These are phyloP conservation scores for Triticum dicoccoides DNA, from an alignment of 176 grass and related monocot genomes.

Conservation along the genomic window DNA sequence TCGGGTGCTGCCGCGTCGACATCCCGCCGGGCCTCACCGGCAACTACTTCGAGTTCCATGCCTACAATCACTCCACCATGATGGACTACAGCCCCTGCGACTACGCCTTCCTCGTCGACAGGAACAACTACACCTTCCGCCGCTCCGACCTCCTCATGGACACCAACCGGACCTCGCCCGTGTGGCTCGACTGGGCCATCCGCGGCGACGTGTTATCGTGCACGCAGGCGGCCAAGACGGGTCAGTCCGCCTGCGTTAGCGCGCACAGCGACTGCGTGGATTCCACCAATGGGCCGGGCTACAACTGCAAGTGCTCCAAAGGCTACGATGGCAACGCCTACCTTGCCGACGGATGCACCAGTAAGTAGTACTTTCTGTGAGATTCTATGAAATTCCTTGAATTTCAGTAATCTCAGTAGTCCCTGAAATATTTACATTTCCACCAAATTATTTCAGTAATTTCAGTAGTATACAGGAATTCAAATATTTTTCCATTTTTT, in stretches of 20 bases:
- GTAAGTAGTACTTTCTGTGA: neutral
- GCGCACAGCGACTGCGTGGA: neutral
- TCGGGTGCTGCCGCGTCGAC: constrained; percentile 14
- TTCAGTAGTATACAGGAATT: too few relatives aligned
- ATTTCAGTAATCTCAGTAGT: too few relatives aligned
- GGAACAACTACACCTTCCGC: neutral
- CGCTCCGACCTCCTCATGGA: neutral
- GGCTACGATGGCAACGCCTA: too few relatives aligned
- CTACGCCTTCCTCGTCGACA: constrained; percentile 13
- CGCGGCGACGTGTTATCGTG: neutral
- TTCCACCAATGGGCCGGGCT: neutral
- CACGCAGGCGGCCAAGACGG: neutral
- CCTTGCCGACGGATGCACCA: neutral
- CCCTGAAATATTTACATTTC: too few relatives aligned
- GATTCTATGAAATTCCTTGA: too few relatives aligned
- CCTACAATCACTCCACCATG: neutral
- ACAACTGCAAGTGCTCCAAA: too few relatives aligned
- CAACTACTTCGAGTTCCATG: neutral
- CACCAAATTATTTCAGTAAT: too few relatives aligned
- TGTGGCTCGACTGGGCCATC: constrained; percentile 18
- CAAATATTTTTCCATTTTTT: too few relatives aligned
- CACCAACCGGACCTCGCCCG: neutral
- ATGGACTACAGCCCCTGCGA: neutral
- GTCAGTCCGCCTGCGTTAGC: neutral
- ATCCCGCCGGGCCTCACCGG: constrained; percentile 9